Base-by-base conservation (phyloP, 768 basidiomycete genomes). In the Mycena amicta region DNA sequence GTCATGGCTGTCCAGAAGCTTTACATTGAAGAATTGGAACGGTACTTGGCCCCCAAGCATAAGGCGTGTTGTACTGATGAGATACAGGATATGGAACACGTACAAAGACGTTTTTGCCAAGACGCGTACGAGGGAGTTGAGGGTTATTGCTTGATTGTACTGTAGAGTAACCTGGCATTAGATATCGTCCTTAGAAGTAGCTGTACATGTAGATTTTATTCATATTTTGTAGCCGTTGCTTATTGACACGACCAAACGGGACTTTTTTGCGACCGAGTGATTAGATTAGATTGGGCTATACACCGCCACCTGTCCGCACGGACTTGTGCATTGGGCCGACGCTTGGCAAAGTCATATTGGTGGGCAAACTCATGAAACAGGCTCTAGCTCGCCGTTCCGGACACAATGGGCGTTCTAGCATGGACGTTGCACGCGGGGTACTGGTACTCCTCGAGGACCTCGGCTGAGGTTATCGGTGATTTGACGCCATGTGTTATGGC, bases 21-120 rank as follows among this genome's bases (percentile, higher is more conserved):
- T 63, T 99, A 99, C 71, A 98, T 99, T 59, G 90, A 90, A 43
- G 95, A 99, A 72, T 78, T 98, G 31, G 88, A 90, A 66, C 79
- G 93, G 95, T 94, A 52, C 54, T 88, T 29, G 15, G 57, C 29
- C 28, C 12, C 12, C 49, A 26, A 29, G 12, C 49, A 12, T 15
- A 12, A 15, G 12, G 23, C 20, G 27, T 20, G 6, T 13, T 26
- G 8, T n/a, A 23, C 28, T 45, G 15, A 45, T 45, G 43, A 11
- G n/a, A n/a, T 29, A 5, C 66, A 97, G 95, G 50, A 96, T 98
- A 63, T 98, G 95, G 95, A 84, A 98, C 69, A 87, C 88, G 5
- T 96, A 98, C 77, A 98, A 98, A 73, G 90, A 98, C 68, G 82
- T 88, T 53, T 97, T 95, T 67, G 95, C 95, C 29, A 88, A 91